Evolutionary conservation across 495 filamentous ascomycete species (phyloP).

Genomic region (Penicillium cinerascens): DNA sequence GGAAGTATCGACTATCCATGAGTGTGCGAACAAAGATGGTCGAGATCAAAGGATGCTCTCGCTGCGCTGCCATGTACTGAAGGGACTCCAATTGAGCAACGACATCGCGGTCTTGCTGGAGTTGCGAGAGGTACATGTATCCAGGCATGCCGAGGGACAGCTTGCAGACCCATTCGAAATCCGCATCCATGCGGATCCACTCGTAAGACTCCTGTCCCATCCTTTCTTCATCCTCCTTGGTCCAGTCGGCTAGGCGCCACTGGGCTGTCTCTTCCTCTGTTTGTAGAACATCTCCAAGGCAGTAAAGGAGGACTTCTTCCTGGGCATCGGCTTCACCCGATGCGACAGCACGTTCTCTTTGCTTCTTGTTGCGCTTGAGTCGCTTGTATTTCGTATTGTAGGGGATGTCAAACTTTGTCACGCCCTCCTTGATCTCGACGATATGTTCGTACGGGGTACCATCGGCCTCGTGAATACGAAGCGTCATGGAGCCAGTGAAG

Average conservation of each 20-base stretch:
- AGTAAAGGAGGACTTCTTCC: slow-evolving; percentile 86
- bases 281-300: slow-evolving; percentile 85
- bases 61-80: slow-evolving; percentile 56
- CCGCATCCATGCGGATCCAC: slow-evolving; percentile 96
- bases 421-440: slow-evolving; percentile 84
- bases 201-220: slow-evolving; percentile 98
- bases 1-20: slow-evolving; percentile 89
- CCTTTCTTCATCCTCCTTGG: slow-evolving; percentile 72
- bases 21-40: slow-evolving; percentile 83
- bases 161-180: slow-evolving; percentile 96
- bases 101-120: slow-evolving; percentile 96
- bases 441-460: slow-evolving; percentile 98
- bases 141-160: slow-evolving; percentile 74
- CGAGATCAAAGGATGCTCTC: slow-evolving; percentile 69
- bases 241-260: slow-evolving; percentile 88
- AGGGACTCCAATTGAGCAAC: slow-evolving; percentile 87
- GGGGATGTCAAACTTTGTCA: slow-evolving; percentile 83
- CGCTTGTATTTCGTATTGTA: slow-evolving; percentile 99
- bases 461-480: slow-evolving; percentile 97
- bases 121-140: slow-evolving; percentile 96
- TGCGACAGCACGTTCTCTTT: slow-evolving; percentile 71
- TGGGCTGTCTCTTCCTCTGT: slow-evolving; percentile 73
- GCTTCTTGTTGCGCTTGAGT: slow-evolving; percentile 84
- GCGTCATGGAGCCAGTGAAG: slow-evolving; percentile 95
- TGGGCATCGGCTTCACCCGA: slow-evolving; percentile 67